Base-by-base conservation (phyloP, 75 land plant genomes). In the Pinus taeda region DNA sequence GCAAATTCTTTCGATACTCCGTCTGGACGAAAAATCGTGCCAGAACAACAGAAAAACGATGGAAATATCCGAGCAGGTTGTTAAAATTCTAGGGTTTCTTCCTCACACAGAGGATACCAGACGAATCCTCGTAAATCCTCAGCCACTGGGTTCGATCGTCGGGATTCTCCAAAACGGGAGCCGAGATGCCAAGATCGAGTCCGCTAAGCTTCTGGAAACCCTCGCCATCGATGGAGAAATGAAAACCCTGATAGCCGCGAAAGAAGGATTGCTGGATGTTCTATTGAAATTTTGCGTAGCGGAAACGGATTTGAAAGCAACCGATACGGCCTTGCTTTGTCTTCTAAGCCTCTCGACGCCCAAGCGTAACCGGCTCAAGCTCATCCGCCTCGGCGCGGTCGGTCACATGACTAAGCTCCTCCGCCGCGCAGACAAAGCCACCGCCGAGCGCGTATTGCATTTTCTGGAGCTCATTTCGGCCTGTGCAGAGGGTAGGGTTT, bases 401-500 rank as follows among this genome's bases (percentile, higher is more conserved):
- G 57, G 71, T 26, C 76, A 74, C 5, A 22, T 82, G 15, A 36
- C 78, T 49, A 76, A 57, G 20, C 73, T 84, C 39, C 85, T 91
- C 12, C 61, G 77, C 15, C 63, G 69, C 8, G 67, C 76, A 21
- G 77, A 78, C 5, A 77, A 69, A 7, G 60, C 72, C 36, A 53
- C 53, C 5, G 80, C 79, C 61, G 94, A 92, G 79, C 70, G 71
- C 58, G 82, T 81, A 9, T 49, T 94, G 61, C 80, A 72, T 53
- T 69, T 90, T 3, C 77, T 94, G 64, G 95, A 92, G 57, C 72
- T 83, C 12, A 57, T 78, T 60, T 83, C 91, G 63, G 42, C 79
- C 15, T 82, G 82, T 45, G 75, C 81, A n/a, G 95, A 92, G 63
- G 97, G 95, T 7, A 61, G 95, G 33, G 67, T 65, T 42, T 85